phyloP scores from a whole-genome alignment of 2,329 filamentous ascomycete species.

The Exophiala sp. region DNA sequence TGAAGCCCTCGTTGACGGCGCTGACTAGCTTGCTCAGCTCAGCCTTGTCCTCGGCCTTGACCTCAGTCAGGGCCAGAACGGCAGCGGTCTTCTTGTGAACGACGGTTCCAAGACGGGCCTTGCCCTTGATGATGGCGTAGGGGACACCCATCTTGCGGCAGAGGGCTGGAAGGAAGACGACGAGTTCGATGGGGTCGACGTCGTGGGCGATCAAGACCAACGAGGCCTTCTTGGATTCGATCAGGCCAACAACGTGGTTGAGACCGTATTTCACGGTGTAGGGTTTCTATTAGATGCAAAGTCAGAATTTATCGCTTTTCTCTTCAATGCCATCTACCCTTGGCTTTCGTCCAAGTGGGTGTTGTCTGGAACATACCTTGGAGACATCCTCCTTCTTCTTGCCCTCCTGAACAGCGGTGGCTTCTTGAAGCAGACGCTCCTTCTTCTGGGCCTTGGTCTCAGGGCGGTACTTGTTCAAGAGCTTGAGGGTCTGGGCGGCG shows the following conservation, averaged over 20 bases:
- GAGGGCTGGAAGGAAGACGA: slow-evolving; percentile 96
- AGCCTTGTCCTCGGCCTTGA: slow-evolving; percentile 95
- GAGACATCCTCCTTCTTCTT: slow-evolving; percentile 99
- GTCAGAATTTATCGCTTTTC: not conserved
- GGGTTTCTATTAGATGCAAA: slow-evolving; percentile 58
- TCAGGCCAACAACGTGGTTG: slow-evolving; percentile 96
- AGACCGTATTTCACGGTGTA: slow-evolving; percentile 99
- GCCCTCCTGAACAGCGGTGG: slow-evolving; percentile 92
- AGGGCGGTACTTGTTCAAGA: slow-evolving; percentile 99
- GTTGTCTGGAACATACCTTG: slow-evolving; percentile 67
- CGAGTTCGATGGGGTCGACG: slow-evolving; percentile 98
- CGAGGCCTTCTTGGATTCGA: slow-evolving; percentile 99
- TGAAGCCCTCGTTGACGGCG: slow-evolving; percentile 95
- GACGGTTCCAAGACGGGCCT: slow-evolving; percentile 96
- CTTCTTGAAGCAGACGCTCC: slow-evolving; percentile 97
- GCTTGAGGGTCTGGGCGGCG: slow-evolving; percentile 94
- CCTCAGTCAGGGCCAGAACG: slow-evolving; percentile 91
- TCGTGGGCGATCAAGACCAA: slow-evolving; percentile 99
- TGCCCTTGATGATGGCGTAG: slow-evolving; percentile 99
- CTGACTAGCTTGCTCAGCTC: slow-evolving; percentile 96
- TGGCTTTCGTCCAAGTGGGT: too few relatives aligned
- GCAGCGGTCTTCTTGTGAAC: slow-evolving; percentile 99
- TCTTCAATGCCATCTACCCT: too few relatives aligned
- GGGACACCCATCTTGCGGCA: slow-evolving; percentile 99
- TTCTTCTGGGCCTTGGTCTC: slow-evolving; percentile 99